These are phyloP conservation scores for Suillus variegatus DNA, from an alignment of 768 basidiomycete genomes.

Conservation along the genomic window DNA sequence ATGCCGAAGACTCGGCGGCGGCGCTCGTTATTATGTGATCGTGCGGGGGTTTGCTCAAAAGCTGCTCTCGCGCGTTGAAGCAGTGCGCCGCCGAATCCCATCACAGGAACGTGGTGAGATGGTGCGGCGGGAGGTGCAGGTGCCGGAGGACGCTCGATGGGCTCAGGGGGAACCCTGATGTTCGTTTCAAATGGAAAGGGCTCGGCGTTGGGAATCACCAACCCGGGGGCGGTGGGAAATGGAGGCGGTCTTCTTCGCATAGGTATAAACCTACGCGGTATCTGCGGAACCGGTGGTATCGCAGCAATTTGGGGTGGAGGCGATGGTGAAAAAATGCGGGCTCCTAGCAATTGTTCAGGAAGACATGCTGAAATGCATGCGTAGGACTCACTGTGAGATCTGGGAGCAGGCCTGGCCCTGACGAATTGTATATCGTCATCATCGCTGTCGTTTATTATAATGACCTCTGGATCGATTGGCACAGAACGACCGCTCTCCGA, in stretches of 20 bases:
- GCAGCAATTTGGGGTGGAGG: conserved; percentile 41
- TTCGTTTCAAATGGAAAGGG: conserved; percentile 55
- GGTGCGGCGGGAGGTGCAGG: conserved; percentile 41
- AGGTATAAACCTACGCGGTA: conserved; percentile 43
- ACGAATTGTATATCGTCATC: conserved; percentile 37
- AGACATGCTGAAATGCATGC: not conserved
- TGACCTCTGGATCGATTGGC: conserved; percentile 24
- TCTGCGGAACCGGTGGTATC: conserved; percentile 59
- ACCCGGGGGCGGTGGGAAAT: conserved; percentile 36
- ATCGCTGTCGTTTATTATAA: conserved; percentile 42
- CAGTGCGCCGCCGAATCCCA: conserved; percentile 69
- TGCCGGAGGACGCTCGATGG: conserved; percentile 23
- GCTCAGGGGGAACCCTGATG: conserved; percentile 23
- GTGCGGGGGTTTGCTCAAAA: conserved; percentile 13
- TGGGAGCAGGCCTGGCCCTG: conserved; percentile 22
- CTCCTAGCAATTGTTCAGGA: conserved; percentile 19
- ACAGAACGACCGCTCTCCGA: conserved; percentile 23
- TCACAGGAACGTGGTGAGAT: conserved; percentile 57
- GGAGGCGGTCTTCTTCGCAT: conserved; percentile 36
- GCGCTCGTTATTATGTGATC: conserved; percentile 1
- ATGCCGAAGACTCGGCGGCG: conserved; percentile 24
- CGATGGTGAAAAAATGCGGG: conserved; percentile 47
- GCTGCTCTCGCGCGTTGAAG: conserved; percentile 41
- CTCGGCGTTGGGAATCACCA: conserved; percentile 50
- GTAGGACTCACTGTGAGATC: conserved; percentile 20